Percentiles rank a stretch among this genome's conserved stretches.
Evolutionary conservation across 2,329 filamentous ascomycete species (phyloP).

Genomic region (Calonectria pteridis): DNA sequence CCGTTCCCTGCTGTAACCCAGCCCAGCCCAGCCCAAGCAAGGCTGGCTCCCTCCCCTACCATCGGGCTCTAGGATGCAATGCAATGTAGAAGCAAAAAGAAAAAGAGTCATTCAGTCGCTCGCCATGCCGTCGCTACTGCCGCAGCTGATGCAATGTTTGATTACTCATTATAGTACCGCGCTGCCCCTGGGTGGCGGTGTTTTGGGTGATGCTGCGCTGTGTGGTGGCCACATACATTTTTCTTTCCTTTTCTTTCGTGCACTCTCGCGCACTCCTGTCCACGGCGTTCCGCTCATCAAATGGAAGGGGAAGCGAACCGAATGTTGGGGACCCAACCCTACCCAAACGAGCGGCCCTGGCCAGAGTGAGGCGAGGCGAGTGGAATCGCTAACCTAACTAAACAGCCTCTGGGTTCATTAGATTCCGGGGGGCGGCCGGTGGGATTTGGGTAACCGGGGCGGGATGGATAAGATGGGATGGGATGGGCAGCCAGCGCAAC

Average conservation of each 20-base stretch:
- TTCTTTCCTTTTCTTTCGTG: neutral
- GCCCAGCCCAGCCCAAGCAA: conserved; percentile 6
- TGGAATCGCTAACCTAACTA: conserved; percentile 14
- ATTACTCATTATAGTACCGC: conserved; percentile 20
- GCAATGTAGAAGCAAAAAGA: conserved; percentile 8
- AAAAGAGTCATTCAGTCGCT: conserved; percentile 1
- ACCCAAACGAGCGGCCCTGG: conserved; percentile 2
- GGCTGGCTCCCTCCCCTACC: conserved; percentile 2
- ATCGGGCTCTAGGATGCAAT: conserved; percentile 7
- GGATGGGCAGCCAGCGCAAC: conserved; percentile 7
- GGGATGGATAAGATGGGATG: neutral
- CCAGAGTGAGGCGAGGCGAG: conserved; percentile 9
- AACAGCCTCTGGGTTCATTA: conserved; percentile 16
- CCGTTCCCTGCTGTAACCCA: conserved; percentile 14
- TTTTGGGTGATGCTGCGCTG: conserved; percentile 9
- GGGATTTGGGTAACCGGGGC: conserved; percentile 1
- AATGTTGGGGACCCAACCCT: neutral
- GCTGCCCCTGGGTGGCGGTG: conserved; percentile 31
- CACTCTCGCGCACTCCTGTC: neutral
- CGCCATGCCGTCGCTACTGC: conserved; percentile 24
- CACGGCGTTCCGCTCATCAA: conserved; percentile 1
- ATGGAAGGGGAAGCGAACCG: conserved; percentile 2
- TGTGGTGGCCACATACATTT: conserved; percentile 33
- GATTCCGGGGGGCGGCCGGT: conserved; percentile 20
- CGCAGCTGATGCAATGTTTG: conserved; percentile 26